Evolutionary conservation across 768 basidiomycete genomes (phyloP), one percentile per base, ranked within the genome.

Genomic region (Serpula lacrymans): DNA sequence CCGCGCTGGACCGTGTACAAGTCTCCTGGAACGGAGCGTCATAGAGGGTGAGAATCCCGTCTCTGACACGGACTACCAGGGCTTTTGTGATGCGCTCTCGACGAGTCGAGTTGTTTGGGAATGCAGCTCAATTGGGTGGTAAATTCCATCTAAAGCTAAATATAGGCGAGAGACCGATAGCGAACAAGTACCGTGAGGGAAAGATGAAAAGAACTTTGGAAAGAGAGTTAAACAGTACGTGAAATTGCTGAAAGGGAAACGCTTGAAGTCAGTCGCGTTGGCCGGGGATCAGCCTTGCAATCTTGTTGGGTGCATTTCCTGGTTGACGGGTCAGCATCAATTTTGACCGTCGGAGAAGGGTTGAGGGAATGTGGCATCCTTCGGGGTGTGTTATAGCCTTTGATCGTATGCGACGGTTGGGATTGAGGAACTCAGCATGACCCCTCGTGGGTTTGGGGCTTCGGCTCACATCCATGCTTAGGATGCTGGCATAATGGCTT

Each of bases 61-160:
- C 66, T 72, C 64, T 73, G 72, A 72, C 73, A 78, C 60, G 69
- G 77, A 77, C 71, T 65, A 53, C 67, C 72, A 71, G 68, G 67
- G 69, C 74, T 65, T n/a, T 66, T 80, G 75, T 80, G 79, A 78
- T 78, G 71, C 68, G 68, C 78, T 77, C 74, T 83, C 79, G 62
- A 81, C 71, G 80, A 83, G 82, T 84, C 78, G 80, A 77, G 81
- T 83, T 82, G 80, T 80, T 83, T 83, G 79, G 78, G 78, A 83
- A 80, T 83, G 80, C 82, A 82, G 82, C 81, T 78, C 81, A 72
- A 82, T 74, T 66, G 80, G 80, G 79, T 79, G 82, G 80, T 82
- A 78, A 81, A 81, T 74, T 81, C 80, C 80, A 79, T 84, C 81
- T 82, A 84, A 82, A 78, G 80, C 80, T 82, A 82, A 81, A 82